These are phyloP conservation scores for Pugionium dolabratum DNA, from an alignment of 345 rosid species.

Conservation along the genomic window DNA sequence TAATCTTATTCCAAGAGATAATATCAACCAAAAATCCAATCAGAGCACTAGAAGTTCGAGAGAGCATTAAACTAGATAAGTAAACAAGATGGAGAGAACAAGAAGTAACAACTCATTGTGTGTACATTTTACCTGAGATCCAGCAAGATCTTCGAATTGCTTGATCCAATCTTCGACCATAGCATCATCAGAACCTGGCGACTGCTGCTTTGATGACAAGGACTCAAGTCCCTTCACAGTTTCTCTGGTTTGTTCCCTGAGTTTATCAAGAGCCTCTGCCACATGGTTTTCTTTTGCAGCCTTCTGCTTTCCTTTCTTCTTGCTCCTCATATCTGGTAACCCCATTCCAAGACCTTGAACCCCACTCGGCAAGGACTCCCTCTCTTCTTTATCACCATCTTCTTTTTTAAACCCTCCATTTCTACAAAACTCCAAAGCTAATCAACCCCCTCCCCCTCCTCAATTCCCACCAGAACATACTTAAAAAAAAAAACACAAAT, in stretches of 20 bases:
- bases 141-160: constrained; percentile 92
- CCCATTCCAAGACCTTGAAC: constrained; percentile 92
- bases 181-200: constrained; percentile 64
- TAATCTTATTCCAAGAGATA: not conserved
- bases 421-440: constrained; percentile 38
- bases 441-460: constrained; percentile 34
- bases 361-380: constrained; percentile 52
- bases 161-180: constrained; percentile 92
- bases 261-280: constrained; percentile 76
- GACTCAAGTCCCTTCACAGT: constrained; percentile 82
- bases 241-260: constrained; percentile 84
- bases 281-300: constrained; percentile 69
- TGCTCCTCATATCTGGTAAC: constrained; percentile 82
- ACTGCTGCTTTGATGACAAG: constrained; percentile 49
- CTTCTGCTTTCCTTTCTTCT: constrained; percentile 80
- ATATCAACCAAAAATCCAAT: not conserved
- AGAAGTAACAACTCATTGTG: not conserved
- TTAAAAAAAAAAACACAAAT: constrained; percentile 5
- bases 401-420: constrained; percentile 44
- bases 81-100: not conserved
- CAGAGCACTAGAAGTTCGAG: not conserved
- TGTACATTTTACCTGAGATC: constrained; percentile 57
- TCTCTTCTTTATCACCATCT: constrained; percentile 47
- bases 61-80: constrained; percentile 1
- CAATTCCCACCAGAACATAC: not conserved